phyloP scores from a whole-genome alignment of 768 basidiomycete genomes.

The Rickenella mellea region DNA sequence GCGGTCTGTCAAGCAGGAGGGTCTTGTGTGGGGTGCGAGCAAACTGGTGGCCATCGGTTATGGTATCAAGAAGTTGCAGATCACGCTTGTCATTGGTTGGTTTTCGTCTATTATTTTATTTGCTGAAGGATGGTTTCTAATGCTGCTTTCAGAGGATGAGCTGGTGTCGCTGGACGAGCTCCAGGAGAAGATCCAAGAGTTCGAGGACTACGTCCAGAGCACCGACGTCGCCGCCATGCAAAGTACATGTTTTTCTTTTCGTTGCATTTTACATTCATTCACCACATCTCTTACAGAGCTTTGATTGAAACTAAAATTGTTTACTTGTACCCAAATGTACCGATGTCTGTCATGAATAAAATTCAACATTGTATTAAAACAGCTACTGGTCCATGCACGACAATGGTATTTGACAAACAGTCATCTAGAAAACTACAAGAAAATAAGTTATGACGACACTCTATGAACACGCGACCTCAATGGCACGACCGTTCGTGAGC shows the following conservation, averaged over 20 bases:
- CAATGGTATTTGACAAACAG: no score
- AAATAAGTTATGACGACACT: no score
- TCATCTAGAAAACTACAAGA: no score
- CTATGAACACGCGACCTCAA: no score
- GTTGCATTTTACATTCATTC: neutral
- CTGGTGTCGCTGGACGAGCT: conserved; percentile 88
- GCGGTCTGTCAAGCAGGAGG: conserved; percentile 78
- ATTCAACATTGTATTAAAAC: no score
- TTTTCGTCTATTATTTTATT: neutral
- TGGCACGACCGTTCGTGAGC: no score
- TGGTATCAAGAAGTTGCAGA: conserved; percentile 89
- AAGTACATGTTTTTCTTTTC: conserved; percentile 36
- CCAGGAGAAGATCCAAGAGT: conserved; percentile 81
- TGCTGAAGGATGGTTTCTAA: conserved; percentile 44
- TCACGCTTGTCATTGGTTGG: conserved; percentile 39
- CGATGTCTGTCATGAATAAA: no score
- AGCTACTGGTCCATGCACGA: no score
- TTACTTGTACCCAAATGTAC: neutral
- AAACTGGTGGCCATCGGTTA: conserved; percentile 91
- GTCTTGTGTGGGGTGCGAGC: conserved; percentile 92
- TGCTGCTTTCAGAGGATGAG: conserved; percentile 79
- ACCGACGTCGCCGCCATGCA: conserved; percentile 91
- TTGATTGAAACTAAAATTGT: neutral
- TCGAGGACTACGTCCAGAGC: conserved; percentile 87
- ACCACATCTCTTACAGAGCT: neutral